These are phyloP conservation scores for Geotrichum histeridarum DNA, from an alignment of 1,139 yeast species.

Conservation along the genomic window DNA sequence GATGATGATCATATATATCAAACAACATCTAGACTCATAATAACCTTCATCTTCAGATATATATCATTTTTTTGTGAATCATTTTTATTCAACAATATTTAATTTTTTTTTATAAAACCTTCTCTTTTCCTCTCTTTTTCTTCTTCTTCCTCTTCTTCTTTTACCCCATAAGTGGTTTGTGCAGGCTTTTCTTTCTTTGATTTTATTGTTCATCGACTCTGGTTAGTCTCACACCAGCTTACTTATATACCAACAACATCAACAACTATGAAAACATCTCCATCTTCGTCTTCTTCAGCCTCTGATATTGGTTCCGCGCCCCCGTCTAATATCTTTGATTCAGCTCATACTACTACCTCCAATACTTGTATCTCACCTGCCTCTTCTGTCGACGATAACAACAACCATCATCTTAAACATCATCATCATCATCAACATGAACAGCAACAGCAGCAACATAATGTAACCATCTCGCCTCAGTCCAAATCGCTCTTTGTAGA, in stretches of 20 bases:
- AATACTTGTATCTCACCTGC: neutral
- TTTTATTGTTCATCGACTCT: too few species aligned
- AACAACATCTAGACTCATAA: too few species aligned
- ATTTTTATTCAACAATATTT: neutral
- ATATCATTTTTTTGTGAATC: too few species aligned
- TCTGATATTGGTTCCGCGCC: neutral
- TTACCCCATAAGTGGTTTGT: too few species aligned
- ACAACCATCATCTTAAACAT: neutral
- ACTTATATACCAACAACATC: neutral
- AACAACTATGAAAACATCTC: neutral
- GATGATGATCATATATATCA: too few species aligned
- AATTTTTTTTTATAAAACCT: too few species aligned
- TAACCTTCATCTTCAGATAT: too few species aligned
- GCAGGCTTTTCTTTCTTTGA: too few species aligned
- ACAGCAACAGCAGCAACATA: neutral
- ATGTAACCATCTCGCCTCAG: neutral
- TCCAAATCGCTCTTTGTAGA: slow-evolving; percentile 28
- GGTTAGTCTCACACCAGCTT: too few species aligned
- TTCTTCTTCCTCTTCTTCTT: too few species aligned
- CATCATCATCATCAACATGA: neutral
- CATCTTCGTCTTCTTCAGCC: neutral
- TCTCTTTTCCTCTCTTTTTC: neutral
- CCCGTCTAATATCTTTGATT: neutral
- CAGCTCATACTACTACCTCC: neutral
- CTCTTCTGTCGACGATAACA: neutral